Evolutionary conservation across 2,329 filamentous ascomycete species (phyloP), one percentile per base, ranked within the genome.

Genomic region (Arachnomyces sp.): DNA sequence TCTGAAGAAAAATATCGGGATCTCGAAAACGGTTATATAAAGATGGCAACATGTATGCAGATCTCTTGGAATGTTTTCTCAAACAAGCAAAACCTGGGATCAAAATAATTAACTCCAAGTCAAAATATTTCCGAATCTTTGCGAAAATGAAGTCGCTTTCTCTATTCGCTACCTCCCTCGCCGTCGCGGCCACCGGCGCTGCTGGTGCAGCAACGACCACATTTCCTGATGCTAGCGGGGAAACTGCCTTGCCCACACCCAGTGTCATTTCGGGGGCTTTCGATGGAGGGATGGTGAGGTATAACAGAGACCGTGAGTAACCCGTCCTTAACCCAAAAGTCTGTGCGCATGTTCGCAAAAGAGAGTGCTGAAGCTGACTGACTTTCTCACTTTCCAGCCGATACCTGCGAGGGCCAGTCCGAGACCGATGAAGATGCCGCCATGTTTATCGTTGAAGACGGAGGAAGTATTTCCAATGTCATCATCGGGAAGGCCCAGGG

Each of bases 401-500:
- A 25, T 9, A 56, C 55, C 28, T 69, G 65, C 54, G 51, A 50
- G 13, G 65, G 59, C 7, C 65, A 68, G 44, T 45, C 45, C 18
- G 67, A 70, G 43, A 64, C 63, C 13, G 66, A 63, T 11, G 60
- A 68, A 40, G 47, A 52, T 0, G 59, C 58, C 33, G 55, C 58
- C 5, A 54, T 62, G 31, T 59, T 60, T 39, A 35, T 45, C 17
- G 46, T 57, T 17, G 44, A 56, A 38, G 46, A 45, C 3, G 52
- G 54, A n/a, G 55, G 46, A 7, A 52, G 51, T 8, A 50, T 57
- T 20, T 43, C 47, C 9, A 63, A 62, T 44, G 57, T 54, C 39
- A 58, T 63, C 45, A 60, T 63, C 31, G 59, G 60, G 31, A 48
- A 53, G 11, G 56, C 61, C 42, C 60, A 62, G 44, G 51, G 52